Evolutionary conservation across 495 filamentous ascomycete species (phyloP).

Genomic region (Rhizodiscina lignyota): DNA sequence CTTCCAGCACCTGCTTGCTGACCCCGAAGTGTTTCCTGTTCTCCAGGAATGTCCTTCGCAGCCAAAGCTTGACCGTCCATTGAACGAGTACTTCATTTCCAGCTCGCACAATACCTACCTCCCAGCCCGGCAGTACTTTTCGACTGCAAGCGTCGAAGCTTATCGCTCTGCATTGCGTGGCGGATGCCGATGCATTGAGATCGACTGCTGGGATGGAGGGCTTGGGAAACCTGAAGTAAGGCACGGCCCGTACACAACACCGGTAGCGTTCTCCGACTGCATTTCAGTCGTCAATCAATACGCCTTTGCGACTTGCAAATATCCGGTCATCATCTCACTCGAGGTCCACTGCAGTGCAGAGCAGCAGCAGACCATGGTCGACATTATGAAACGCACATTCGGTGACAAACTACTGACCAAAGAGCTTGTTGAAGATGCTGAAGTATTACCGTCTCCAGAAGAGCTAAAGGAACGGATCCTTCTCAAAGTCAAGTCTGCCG

Average conservation of each 20-base stretch:
- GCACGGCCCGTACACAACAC: slow-evolving; percentile 78
- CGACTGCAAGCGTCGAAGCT: slow-evolving; percentile 78
- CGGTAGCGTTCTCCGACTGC: slow-evolving; percentile 74
- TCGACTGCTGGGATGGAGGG: slow-evolving; percentile 92
- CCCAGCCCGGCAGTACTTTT: slow-evolving; percentile 73
- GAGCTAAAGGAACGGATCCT: slow-evolving; percentile 69
- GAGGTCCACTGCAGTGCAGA: slow-evolving; percentile 80
- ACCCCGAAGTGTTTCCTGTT: too few species aligned
- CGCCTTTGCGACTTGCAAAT: slow-evolving; percentile 65
- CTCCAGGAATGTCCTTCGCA: too few species aligned
- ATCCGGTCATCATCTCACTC: slow-evolving; percentile 83
- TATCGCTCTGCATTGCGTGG: slow-evolving; percentile 81
- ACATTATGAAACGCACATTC: slow-evolving; percentile 73
- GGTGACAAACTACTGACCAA: slow-evolving; percentile 60
- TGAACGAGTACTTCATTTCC: slow-evolving; percentile 97
- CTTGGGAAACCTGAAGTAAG: slow-evolving; percentile 75
- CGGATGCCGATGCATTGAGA: slow-evolving; percentile 87
- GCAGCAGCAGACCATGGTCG: slow-evolving; percentile 78
- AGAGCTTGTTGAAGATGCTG: slow-evolving; percentile 39
- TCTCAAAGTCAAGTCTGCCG: slow-evolving; percentile 77
- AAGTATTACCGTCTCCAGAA: slow-evolving; percentile 65
- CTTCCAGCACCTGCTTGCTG: too few species aligned
- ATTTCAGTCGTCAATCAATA: slow-evolving; percentile 87
- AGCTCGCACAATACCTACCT: slow-evolving; percentile 98
- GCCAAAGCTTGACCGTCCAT: slow-evolving; percentile 68